phyloP scores from a whole-genome alignment of 2,329 filamentous ascomycete species.

The Elsinoe perseae region DNA sequence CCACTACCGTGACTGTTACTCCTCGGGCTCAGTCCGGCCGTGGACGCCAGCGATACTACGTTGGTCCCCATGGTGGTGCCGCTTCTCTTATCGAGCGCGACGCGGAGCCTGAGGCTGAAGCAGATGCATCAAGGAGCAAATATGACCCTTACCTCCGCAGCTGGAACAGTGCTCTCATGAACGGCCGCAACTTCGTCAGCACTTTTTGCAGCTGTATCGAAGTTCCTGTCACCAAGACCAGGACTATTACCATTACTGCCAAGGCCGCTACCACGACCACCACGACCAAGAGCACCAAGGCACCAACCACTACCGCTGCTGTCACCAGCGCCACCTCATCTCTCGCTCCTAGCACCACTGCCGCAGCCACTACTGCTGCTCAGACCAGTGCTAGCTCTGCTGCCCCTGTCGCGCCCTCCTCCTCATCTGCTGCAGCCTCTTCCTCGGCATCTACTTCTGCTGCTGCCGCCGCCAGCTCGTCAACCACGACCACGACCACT shows the following conservation, averaged over 20 bases:
- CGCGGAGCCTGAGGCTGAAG: slow-evolving; percentile 1
- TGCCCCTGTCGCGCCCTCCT: too few species aligned
- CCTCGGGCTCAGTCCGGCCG: background rate
- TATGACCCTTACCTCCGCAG: background rate
- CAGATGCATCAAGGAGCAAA: background rate
- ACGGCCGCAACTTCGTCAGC: slow-evolving; percentile 8
- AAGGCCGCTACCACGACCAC: background rate
- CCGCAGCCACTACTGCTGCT: background rate
- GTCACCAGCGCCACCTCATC: background rate
- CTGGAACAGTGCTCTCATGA: slow-evolving; percentile 8
- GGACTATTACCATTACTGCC: slow-evolving; percentile 3
- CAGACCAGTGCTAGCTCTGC: background rate
- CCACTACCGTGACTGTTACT: slow-evolving; percentile 11
- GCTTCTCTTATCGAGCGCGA: slow-evolving; percentile 1
- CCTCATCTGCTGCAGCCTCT: background rate
- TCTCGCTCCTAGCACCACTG: background rate
- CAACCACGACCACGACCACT: background rate
- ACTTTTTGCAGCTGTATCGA: slow-evolving; percentile 14
- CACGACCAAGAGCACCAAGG: background rate
- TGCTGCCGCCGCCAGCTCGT: background rate
- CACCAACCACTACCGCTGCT: background rate
- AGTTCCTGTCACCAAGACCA: background rate
- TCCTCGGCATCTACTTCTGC: background rate
- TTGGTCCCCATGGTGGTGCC: background rate
- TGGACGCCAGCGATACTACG: slow-evolving; percentile 8